phyloP scores from a whole-genome alignment of 2,329 filamentous ascomycete genomes.

The Chaetomium strumarium region DNA sequence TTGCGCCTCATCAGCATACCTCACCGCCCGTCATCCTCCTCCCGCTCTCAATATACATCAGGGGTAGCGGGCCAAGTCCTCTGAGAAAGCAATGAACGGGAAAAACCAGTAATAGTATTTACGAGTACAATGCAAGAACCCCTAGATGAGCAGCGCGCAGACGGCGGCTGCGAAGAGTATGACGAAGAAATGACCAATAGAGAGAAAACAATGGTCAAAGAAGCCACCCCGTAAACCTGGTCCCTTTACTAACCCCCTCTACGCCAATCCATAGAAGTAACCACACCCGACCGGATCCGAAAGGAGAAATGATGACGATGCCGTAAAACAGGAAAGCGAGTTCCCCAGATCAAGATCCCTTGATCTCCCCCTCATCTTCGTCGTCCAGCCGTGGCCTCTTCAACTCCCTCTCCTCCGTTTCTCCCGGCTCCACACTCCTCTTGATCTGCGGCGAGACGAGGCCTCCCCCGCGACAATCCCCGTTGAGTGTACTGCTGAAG shows the following conservation, averaged over 20 bases:
- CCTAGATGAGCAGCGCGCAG: neutral
- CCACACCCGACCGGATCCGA: neutral
- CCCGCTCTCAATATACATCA: neutral
- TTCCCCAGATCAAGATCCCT: conserved; percentile 5
- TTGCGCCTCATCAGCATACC: neutral
- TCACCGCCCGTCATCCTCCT: neutral
- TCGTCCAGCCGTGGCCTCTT: conserved; percentile 19
- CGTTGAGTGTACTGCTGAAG: neutral
- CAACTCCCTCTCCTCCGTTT: conserved; percentile 18
- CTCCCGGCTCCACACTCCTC: conserved; percentile 26
- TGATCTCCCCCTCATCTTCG: conserved; percentile 27
- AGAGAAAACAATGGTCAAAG: neutral
- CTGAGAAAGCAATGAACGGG: neutral
- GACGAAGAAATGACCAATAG: too few species aligned
- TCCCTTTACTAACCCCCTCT: too few species aligned
- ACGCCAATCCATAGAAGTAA: neutral
- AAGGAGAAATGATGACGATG: neutral
- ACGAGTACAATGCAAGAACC: conserved; percentile 4
- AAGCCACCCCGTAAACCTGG: neutral
- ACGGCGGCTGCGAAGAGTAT: neutral
- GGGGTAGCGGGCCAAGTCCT: neutral
- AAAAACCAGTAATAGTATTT: neutral
- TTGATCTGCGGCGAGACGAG: conserved; percentile 27
- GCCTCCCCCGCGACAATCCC: conserved; percentile 19
- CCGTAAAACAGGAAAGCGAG: neutral